Evolutionary conservation across 208 protist genomes (phyloP), one percentile per base, ranked within the genome.

Genomic region (Plasmodiophora brassicae): DNA sequence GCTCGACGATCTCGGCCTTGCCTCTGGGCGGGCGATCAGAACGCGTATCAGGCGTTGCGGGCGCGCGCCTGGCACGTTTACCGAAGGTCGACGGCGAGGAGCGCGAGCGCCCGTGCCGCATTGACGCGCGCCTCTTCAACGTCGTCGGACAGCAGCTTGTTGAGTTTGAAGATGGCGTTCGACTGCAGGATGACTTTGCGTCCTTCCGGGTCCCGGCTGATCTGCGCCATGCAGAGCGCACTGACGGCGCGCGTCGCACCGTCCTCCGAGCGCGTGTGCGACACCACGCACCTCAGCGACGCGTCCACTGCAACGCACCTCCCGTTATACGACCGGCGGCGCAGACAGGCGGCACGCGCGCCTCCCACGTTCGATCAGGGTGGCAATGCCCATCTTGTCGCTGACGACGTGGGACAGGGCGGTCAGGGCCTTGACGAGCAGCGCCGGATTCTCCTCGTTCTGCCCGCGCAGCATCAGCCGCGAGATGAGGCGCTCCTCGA

Each of bases 401-500:
- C 32, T 38, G 65, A 78, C 65, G 32, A 78, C 65, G n/a, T 78
- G 65, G 5, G 14, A n/a, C 32, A 78, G 65, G 41, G 32, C 32
- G n/a, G 5, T 36, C 14, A 78, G 14, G 65, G 41, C 65, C n/a
- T 38, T n/a, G 14, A 32, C n/a, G 32, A 78, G 14, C 10, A 32
- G 32, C n/a, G 65, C n/a, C n/a, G n/a, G 65, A 32, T 78, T 78
- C 5, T 78, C n/a, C 65, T 78, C 65, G 5, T 78, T 38, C 65
- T 78, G 65, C 20, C 10, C n/a, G 5, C 65, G 65, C 5, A 5
- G 14, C 5, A 78, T 38, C 65, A 78, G n/a, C n/a, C 65, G 5
- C 32, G 65, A 78, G 20, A 78, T 78, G n/a, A 78, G 65, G n/a
- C 65, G 65, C 65, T 78, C 65, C n/a, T 78, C 65, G n/a, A 78